Base-by-base conservation (phyloP, 345 rosid genomes). In the Mangifera indica region DNA sequence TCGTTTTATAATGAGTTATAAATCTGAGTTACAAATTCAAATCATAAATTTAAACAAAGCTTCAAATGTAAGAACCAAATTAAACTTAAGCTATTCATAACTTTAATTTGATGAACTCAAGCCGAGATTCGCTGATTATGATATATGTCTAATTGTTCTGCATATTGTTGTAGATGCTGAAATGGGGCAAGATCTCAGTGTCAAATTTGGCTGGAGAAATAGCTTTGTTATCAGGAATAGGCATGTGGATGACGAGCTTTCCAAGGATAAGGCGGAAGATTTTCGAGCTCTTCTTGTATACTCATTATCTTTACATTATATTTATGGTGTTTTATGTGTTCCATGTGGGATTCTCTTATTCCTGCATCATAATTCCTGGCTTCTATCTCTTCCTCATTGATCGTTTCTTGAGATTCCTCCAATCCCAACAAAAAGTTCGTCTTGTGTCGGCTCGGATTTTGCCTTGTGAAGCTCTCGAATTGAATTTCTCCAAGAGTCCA, bases 211-310 rank as follows among this genome's bases (percentile, higher is more conserved):
- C 91, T 0, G 88, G 93, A 59, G 89, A 82, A 70, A 37, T 84
- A 60, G 66, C 86, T 10, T 70, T 89, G 48, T 18, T 84, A 11
- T 79, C 85, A 1, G 93, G 91, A 40, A 60, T 84, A 34, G 76
- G 37, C 32, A 77, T 89, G 73, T 87, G 89, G 93, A 81, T 66
- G 0, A 83, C 88, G 40, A 78, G 82, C 24, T 48, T 77, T 18
- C 85, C 85, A 0, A 55, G 62, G 11, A 81, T 84, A 22, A 75
- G 91, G 76, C 49, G 86, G 34, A 78, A 74, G 48, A 60, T 83
- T 53, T 87, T 88, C 62, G 93, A 87, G 77, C 86, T 88, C 75
- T 88, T 89, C 78, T 82, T 84, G 71, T 87, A 84, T 67, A 80
- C 87, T 40, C 93, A 89, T 70, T 60, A 85, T 69, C 85, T 89